These are phyloP conservation scores for Lactarius trivialis DNA, from an alignment of 768 basidiomycete species.

Conservation along the genomic window DNA sequence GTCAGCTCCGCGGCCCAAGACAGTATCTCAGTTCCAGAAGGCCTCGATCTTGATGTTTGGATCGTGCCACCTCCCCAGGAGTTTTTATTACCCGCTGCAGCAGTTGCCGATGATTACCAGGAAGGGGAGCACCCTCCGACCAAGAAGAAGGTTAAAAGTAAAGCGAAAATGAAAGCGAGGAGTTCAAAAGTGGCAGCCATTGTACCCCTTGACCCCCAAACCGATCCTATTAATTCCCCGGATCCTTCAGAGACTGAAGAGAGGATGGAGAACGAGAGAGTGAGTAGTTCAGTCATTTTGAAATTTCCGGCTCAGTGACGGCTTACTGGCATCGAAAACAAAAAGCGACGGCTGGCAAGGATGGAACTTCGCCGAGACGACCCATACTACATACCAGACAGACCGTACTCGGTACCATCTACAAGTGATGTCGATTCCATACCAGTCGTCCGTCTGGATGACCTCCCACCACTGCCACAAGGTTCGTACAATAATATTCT, in stretches of 20 bases:
- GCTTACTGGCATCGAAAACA: neutral
- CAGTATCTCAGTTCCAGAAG: constrained; percentile 75
- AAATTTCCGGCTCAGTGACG: neutral
- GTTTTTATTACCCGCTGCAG: constrained; percentile 29
- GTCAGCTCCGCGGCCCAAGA: constrained; percentile 77
- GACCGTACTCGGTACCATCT: constrained; percentile 36
- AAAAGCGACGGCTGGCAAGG: constrained; percentile 68
- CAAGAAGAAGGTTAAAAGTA: constrained; percentile 35
- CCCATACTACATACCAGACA: constrained; percentile 85
- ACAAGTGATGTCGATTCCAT: constrained; percentile 79
- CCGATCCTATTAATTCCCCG: constrained; percentile 21
- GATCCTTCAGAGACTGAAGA: constrained; percentile 44
- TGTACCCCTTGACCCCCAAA: constrained; percentile 26
- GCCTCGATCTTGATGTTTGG: constrained; percentile 80
- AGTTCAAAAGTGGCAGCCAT: constrained; percentile 34
- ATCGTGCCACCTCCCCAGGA: constrained; percentile 58
- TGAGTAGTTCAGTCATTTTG: constrained; percentile 31
- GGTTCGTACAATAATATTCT: constrained; percentile 22
- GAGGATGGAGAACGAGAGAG: constrained; percentile 53
- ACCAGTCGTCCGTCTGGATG: constrained; percentile 81
- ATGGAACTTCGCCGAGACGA: constrained; percentile 75
- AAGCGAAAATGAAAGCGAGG: constrained; percentile 37
- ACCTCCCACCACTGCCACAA: constrained; percentile 45
- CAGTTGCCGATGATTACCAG: constrained; percentile 34
- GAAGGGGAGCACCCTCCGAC: constrained; percentile 24